Conservation (phyloP, 768 basidiomycete genomes). For the Termitomyces sp. region DNA sequence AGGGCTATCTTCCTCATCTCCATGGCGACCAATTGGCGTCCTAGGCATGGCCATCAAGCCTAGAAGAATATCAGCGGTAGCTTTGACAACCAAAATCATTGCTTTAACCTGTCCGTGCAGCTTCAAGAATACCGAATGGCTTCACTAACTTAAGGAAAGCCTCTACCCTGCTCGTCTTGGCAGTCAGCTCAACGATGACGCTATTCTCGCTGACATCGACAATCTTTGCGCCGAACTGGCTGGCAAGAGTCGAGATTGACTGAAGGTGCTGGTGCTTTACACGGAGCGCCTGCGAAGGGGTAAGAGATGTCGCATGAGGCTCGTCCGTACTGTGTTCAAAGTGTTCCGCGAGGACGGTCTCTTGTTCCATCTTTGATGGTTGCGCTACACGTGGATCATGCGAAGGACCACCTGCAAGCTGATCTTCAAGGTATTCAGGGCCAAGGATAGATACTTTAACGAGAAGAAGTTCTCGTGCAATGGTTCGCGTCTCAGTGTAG, state of each 20-base stretch:
- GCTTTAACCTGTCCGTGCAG: conserved; percentile 79
- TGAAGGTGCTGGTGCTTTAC: conserved; percentile 86
- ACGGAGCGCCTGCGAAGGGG: conserved; percentile 83
- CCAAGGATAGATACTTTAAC: conserved; percentile 97
- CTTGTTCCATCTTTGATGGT: conserved; percentile 61
- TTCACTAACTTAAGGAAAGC: conserved; percentile 89
- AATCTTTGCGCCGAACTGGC: conserved; percentile 89
- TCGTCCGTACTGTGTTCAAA: conserved; percentile 62
- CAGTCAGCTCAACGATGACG: conserved; percentile 92
- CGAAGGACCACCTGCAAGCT: conserved; percentile 80
- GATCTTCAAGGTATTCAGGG: conserved; percentile 93
- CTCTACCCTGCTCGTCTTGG: conserved; percentile 87
- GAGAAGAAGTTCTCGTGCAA: conserved; percentile 90
- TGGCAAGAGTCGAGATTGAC: conserved; percentile 78
- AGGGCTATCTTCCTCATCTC: conserved; percentile 27
- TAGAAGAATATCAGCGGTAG: conserved; percentile 24
- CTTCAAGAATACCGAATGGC: conserved; percentile 94
- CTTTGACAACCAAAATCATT: neutral
- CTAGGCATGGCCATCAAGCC: conserved; percentile 99
- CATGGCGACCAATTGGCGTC: conserved; percentile 66
- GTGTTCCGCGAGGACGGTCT: conserved; percentile 68
- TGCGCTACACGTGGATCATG: conserved; percentile 60
- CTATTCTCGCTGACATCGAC: conserved; percentile 95
- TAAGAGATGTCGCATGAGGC: conserved; percentile 39
- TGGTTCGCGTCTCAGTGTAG: conserved; percentile 89